Evolutionary conservation across 306 rosid genomes (phyloP).

Genomic region (Sindora glabra): DNA sequence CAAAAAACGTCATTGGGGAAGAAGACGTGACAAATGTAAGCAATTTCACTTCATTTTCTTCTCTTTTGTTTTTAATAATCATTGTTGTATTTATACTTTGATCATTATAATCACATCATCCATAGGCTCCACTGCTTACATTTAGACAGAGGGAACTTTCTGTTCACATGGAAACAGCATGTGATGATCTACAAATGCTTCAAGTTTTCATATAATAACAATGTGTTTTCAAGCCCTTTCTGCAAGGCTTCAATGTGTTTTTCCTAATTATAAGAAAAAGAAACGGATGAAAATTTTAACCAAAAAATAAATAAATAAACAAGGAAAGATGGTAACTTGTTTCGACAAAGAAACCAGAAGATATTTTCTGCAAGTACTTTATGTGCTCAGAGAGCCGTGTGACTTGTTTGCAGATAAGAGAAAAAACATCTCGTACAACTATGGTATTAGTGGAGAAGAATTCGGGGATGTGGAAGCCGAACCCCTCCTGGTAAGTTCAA

Average conservation of each 20-base stretch:
- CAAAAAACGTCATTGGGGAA: conserved; percentile 33
- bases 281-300: not conserved
- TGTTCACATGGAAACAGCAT: not conserved
- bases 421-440: conserved; percentile 11
- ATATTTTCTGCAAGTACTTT: not conserved
- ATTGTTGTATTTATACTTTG: too few species aligned
- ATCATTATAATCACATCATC: not conserved
- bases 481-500: conserved; percentile 35
- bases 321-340: not conserved
- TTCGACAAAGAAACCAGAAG: not conserved
- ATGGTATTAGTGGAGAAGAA: conserved; percentile 5
- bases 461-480: conserved; percentile 28
- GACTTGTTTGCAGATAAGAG: conserved; percentile 27
- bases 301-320: not conserved
- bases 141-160: not conserved
- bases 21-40: conserved; percentile 42
- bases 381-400: conserved; percentile 1
- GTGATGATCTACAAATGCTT: not conserved
- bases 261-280: not conserved
- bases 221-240: too few species aligned
- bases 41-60: conserved; percentile 11
- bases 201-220: not conserved
- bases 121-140: not conserved
- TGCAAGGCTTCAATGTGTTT: not conserved
- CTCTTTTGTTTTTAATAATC: not conserved